Evolutionary conservation across 495 filamentous ascomycete species (phyloP), one percentile per base, ranked within the genome.

Genomic region (Xylaria sp.): DNA sequence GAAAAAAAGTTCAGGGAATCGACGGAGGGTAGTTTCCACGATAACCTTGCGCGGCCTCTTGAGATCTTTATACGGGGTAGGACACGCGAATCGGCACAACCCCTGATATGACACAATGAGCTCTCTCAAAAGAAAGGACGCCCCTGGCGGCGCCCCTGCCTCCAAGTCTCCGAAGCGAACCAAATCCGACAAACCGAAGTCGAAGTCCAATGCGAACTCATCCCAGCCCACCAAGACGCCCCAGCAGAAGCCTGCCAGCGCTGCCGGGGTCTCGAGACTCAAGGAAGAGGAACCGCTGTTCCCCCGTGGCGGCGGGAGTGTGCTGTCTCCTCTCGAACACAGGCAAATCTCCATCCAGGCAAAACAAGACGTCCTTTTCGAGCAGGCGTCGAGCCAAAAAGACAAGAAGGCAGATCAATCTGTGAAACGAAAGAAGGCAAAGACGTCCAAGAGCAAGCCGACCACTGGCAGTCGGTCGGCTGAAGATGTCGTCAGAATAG

Each of bases 311-410:
- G 97, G 96, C 67, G 96, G 87, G 17, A 96, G 93, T 78, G 86
- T 97, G 57, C 83, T 99, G 80, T 97, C 96, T 9, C 94, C 96
- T 31, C 85, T 99, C 63, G 96, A 99, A 79, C 90, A 96, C 74
- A 97, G 97, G 83, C 93, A 98, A 80, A 97, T 99, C 74, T 92
- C 96, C 75, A 93, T 96, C 71, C 91, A 98, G 80, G 96, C 96
- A 37, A 94, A 90, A 73, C 89, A 90, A 76, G 96, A 99, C 86
- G 95, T 95, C 31, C 85, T 98, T 11, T 98, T 98, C 77, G 96
- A 98, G 82, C 90, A 97, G 74, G 87, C 90, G 68, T 87, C 88
- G 17, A 82, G 84, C 31, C 75, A 77, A 67, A 73, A 73, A 7
- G 74, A 72, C 21, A 75, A 86, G 79, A 82, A 83, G 78, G 24